Conservation (phyloP, 768 basidiomycete species). For the Podaxis sp. region DNA sequence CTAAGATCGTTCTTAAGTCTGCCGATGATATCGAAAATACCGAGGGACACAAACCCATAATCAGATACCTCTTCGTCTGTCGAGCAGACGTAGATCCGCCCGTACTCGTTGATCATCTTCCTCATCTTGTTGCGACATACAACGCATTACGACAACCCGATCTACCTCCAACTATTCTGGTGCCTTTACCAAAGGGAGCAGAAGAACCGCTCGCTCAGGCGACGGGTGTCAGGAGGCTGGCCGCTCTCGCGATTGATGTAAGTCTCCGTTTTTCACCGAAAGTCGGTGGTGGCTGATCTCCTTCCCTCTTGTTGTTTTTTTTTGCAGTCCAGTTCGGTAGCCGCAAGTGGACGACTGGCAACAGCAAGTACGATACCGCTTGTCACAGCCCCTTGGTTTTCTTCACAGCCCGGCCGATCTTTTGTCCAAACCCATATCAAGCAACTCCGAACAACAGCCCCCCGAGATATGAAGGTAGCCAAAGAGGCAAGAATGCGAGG, state of each 20-base stretch:
- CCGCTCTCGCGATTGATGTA: constrained; percentile 71
- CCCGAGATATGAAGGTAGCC: constrained; percentile 74
- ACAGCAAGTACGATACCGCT: constrained; percentile 40
- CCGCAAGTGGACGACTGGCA: constrained; percentile 37
- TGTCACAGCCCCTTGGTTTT: constrained; percentile 66
- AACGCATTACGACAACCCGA: constrained; percentile 44
- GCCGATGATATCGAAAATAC: constrained; percentile 15
- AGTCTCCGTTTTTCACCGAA: constrained; percentile 21
- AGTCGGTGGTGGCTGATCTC: constrained; percentile 2
- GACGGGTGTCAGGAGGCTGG: constrained; percentile 65
- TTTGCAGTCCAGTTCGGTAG: constrained; percentile 21
- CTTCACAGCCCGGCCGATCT: constrained; percentile 24
- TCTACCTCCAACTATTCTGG: constrained; percentile 25
- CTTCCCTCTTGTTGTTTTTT: not conserved
- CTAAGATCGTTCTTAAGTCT: constrained; percentile 24
- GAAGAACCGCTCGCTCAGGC: constrained; percentile 59
- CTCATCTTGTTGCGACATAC: constrained; percentile 72
- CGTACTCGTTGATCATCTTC: constrained; percentile 71
- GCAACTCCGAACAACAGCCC: constrained; percentile 74
- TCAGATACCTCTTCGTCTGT: constrained; percentile 66
- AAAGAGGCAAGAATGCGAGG: constrained; percentile 57
- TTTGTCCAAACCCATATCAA: constrained; percentile 79
- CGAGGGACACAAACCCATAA: constrained; percentile 19
- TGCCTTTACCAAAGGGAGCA: constrained; percentile 66
- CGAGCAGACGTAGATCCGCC: constrained; percentile 74